Evolutionary conservation across 148 eudicot species (phyloP).

Genomic region (Amaranthus palmeri): DNA sequence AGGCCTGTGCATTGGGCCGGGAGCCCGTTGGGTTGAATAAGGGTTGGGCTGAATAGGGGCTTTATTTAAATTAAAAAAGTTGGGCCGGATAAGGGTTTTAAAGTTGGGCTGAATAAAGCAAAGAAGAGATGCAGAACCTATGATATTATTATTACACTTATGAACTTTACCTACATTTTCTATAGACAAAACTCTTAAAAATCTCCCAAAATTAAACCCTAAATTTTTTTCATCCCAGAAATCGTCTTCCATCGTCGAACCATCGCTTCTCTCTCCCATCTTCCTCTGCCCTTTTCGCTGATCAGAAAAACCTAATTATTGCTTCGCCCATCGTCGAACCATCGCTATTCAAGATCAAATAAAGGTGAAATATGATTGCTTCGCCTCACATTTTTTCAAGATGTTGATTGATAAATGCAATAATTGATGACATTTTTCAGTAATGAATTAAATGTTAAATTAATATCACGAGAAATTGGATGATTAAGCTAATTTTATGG

Average conservation of each 20-base stretch:
- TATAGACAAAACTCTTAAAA: no score
- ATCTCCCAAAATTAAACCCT: not conserved
- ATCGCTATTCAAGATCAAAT: slow-evolving; percentile 13
- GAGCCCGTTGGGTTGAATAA: no score
- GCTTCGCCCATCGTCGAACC: not conserved
- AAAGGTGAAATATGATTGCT: slow-evolving; percentile 4
- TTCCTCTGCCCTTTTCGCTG: not conserved
- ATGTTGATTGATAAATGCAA: not conserved
- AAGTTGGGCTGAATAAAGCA: no score
- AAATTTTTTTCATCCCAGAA: not conserved
- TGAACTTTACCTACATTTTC: no score
- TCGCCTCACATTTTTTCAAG: not conserved
- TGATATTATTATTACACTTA: no score
- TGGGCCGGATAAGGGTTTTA: no score
- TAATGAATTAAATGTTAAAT: no score
- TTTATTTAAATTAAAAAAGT: no score
- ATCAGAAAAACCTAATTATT: not conserved
- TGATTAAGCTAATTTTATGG: not conserved
- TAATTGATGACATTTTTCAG: not conserved
- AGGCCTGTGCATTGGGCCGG: no score
- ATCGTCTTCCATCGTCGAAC: no score
- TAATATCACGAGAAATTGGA: not conserved
- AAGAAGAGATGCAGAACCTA: no score
- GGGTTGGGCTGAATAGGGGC: no score
- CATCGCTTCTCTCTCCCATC: not conserved